These are phyloP conservation scores for Kregervanrija pseudodelftensis DNA, from an alignment of 805 yeast species.

Conservation along the genomic window DNA sequence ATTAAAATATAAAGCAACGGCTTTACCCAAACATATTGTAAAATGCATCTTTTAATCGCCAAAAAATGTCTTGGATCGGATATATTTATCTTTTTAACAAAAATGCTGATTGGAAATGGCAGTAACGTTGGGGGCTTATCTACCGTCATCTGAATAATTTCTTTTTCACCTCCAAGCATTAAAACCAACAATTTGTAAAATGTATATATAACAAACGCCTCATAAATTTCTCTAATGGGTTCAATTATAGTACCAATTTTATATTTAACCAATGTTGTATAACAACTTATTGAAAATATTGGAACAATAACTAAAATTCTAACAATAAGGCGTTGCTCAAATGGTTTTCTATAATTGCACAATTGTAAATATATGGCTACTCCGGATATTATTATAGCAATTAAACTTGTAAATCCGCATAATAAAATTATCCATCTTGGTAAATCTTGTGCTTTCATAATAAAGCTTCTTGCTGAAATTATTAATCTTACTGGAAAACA, in stretches of 20 bases:
- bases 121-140: slow-evolving; percentile 69
- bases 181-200: slow-evolving; percentile 78
- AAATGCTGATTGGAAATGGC: slow-evolving; percentile 46
- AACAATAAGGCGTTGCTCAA: slow-evolving; percentile 77
- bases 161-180: slow-evolving; percentile 87
- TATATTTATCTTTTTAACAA: slow-evolving; percentile 61
- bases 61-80: slow-evolving; percentile 80
- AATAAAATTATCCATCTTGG: not conserved
- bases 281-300: slow-evolving; percentile 67
- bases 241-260: slow-evolving; percentile 44
- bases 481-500: too few species aligned
- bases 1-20: slow-evolving; percentile 67
- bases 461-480: too few species aligned
- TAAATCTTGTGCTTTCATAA: too few species aligned
- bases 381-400: slow-evolving; percentile 34
- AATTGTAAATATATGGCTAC: slow-evolving; percentile 47
- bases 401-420: slow-evolving; percentile 19
- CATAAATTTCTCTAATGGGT: slow-evolving; percentile 83
- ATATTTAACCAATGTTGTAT: slow-evolving; percentile 44
- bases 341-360: slow-evolving; percentile 77
- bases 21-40: slow-evolving; percentile 94
- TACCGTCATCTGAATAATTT: slow-evolving; percentile 51
- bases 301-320: slow-evolving; percentile 82
- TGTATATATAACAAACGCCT: slow-evolving; percentile 92
- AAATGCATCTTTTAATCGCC: slow-evolving; percentile 70